Base-by-base conservation (phyloP, 345 rosid genomes). In the Linum tenue region DNA sequence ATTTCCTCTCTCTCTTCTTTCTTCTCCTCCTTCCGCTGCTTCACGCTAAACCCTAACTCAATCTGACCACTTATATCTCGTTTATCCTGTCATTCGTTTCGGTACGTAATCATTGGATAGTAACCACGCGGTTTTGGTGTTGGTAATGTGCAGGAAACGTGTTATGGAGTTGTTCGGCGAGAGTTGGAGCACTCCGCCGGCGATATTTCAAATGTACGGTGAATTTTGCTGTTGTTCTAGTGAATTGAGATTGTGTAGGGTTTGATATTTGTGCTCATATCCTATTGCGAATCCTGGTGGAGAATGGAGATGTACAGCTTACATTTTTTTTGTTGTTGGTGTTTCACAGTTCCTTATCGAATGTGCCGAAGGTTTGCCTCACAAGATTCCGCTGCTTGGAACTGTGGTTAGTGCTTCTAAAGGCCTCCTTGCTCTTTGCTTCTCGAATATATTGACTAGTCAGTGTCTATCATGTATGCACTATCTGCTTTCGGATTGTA, bases 311-410 rank as follows among this genome's bases (percentile, higher is more conserved):
- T 10, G 42, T 38, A 14, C 42, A 3, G 36, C 39, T 41, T 15
- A 14, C 16, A 68, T 63, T 71, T 61, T 40, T 57, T 16, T 17
- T 58, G 10, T 15, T 51, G 53, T 73, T 56, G 69, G 68, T 65
- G 36, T 60, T 57, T 67, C 60, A 42, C 96, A 90, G 97, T 87
- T 75, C 72, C 78, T 94, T 74, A 77, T 91, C 60, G 86, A 85
- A 57, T 94, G 97, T 64, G 89, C 90, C 5, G 87, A 85, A 63
- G 92, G 90, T 64, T 82, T 91, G 83, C 97, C 99, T 73, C 97
- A 90, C 82, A 90, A 91, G 83, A 80, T 83, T 84, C 92, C 99
- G 57, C 69, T 94, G 39, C 90, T 88, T 64, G 92, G 87, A 39
- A 81, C 99, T 67, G 61, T 88, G 99, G 97, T 88, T 17, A 57